phyloP scores from a whole-genome alignment of 2,329 filamentous ascomycete species.

The Exophiala lecanii-corni region DNA sequence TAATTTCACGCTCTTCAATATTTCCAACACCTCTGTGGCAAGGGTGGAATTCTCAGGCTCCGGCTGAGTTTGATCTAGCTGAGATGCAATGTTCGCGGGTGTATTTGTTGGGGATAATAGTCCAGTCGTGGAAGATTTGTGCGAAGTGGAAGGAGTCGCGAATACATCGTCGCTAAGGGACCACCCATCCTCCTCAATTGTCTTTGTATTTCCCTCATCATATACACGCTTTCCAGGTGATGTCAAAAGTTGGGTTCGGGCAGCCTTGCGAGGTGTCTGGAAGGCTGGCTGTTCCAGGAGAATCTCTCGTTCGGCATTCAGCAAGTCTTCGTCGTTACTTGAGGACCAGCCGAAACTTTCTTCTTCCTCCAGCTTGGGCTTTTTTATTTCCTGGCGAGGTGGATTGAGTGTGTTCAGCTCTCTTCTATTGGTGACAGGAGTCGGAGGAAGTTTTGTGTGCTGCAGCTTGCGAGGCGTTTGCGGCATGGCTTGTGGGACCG shows the following conservation, averaged over 20 bases:
- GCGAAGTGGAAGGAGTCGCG: conserved; percentile 21
- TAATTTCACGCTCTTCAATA: conserved; percentile 35
- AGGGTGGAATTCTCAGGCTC: conserved; percentile 30
- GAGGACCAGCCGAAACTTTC: conserved; percentile 38
- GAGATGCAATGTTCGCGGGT: conserved; percentile 7
- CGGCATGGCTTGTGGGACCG: conserved; percentile 17
- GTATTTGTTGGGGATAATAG: conserved; percentile 21
- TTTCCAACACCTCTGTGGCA: conserved; percentile 28
- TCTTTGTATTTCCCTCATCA: conserved; percentile 24
- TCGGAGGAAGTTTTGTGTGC: conserved; percentile 11
- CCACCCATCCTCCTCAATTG: conserved; percentile 10
- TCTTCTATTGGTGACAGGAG: conserved; percentile 14
- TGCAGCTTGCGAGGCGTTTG: conserved; percentile 27
- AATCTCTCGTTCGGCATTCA: conserved; percentile 29
- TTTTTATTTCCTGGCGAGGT: neutral
- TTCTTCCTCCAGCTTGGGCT: conserved; percentile 29
- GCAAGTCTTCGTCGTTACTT: conserved; percentile 32
- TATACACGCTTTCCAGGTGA: conserved; percentile 38
- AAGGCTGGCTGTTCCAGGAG: conserved; percentile 18
- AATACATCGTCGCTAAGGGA: conserved; percentile 24
- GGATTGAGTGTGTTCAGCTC: neutral
- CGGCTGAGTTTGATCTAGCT: conserved; percentile 15
- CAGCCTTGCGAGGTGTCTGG: conserved; percentile 35
- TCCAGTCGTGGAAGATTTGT: conserved; percentile 10
- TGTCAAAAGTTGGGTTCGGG: conserved; percentile 30